Evolutionary conservation across 768 basidiomycete genomes (phyloP).

Genomic region (Multifurca ochricompacta): DNA sequence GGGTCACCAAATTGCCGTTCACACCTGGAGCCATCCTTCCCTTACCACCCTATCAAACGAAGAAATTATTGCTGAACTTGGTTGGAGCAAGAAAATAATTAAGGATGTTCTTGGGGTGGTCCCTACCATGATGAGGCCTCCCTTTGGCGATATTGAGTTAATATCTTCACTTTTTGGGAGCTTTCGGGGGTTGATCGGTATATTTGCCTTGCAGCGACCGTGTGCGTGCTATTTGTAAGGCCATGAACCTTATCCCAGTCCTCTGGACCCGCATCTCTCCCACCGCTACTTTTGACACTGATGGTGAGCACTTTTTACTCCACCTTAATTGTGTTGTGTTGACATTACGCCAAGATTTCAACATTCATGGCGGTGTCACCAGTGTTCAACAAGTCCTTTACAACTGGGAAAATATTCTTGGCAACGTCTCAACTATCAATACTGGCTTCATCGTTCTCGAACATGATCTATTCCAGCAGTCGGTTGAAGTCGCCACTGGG

Average conservation of each 20-base stretch:
- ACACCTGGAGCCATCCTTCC: constrained; percentile 65
- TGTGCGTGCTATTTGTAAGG: constrained; percentile 72
- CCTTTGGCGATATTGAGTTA: constrained; percentile 73
- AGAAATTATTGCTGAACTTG: constrained; percentile 78
- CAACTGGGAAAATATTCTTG: constrained; percentile 70
- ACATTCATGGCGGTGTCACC: constrained; percentile 60
- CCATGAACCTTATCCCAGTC: constrained; percentile 77
- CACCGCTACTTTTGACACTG: constrained; percentile 61
- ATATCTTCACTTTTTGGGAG: constrained; percentile 21
- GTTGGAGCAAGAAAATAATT: constrained; percentile 82
- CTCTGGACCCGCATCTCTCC: constrained; percentile 74
- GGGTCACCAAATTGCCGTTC: constrained; percentile 70
- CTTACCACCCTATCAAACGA: constrained; percentile 74
- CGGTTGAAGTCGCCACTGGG: constrained; percentile 78
- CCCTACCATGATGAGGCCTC: constrained; percentile 74
- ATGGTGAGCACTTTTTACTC: constrained; percentile 33
- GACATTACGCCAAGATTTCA: constrained; percentile 49
- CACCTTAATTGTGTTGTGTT: constrained; percentile 7
- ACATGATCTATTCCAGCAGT: constrained; percentile 79
- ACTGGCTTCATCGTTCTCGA: constrained; percentile 88
- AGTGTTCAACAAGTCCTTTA: constrained; percentile 51
- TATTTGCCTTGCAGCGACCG: constrained; percentile 50
- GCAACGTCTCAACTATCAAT: constrained; percentile 46
- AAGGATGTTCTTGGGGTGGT: constrained; percentile 73
- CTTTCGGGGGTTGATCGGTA: constrained; percentile 1